Base-by-base conservation (phyloP, 75 land plant genomes). In the Selaginella moellendorffii region DNA sequence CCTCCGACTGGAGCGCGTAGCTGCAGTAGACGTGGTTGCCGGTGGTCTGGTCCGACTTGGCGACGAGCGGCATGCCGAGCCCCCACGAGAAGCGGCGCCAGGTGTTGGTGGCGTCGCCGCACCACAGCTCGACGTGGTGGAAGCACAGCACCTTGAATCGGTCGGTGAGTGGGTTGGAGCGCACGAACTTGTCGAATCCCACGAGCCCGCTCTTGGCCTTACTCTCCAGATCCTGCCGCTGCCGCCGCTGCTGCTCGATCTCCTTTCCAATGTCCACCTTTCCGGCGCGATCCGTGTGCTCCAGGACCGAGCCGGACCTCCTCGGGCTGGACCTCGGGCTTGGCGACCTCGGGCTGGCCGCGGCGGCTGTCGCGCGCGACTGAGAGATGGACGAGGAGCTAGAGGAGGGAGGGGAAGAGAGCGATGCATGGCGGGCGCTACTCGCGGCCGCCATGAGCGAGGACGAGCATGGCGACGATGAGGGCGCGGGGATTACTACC, bases 71-170 rank as follows among this genome's bases (percentile, higher is more conserved):
- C 59, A 56, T 56, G 21, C 59, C 59, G 5, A 56, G 24, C 5
- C 59, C 59, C 59, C 59, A 56, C 2, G 59, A 19, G 24, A 56
- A 56, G 9, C 59, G 8, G n/a, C 59, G 8, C 59, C 59, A 56
- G 5, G 59, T 56, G 21, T 56, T 56, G 59, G 59, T 8, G 19
- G 59, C 59, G n/a, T 56, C 59, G n/a, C 59, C 59, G n/a, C 59
- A 56, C 59, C 59, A 56, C 21, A 56, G 24, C 59, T 56, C 59
- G 24, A 56, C 59, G n/a, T 56, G 59, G 59, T 56, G 59, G 59
- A 56, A 56, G 9, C 59, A 5, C 8, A 2, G 59, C 23, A 56
- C 59, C 24, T 24, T n/a, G 24, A 56, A 56, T 56, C 59, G 5
- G 24, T 56, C 59, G 8, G 59, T 56, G 8, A 21, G 14, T 19